These are phyloP conservation scores for Mycena venus DNA, from an alignment of 768 basidiomycete species.

Conservation along the genomic window DNA sequence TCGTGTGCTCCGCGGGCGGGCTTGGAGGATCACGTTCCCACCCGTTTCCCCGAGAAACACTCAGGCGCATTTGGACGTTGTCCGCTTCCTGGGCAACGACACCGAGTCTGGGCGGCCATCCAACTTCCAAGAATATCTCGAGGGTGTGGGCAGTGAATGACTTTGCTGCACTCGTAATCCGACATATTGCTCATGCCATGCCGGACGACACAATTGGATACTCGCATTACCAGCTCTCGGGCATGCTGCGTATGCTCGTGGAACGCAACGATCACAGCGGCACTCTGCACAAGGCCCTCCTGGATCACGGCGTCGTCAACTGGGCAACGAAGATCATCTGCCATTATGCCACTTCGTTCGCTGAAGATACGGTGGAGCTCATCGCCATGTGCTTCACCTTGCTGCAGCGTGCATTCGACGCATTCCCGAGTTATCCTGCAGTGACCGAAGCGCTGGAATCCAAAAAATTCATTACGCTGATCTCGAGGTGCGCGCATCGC, in stretches of 20 bases:
- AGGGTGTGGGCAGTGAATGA: constrained; percentile 15
- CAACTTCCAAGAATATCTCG: constrained; percentile 1
- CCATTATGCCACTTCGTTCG: neutral
- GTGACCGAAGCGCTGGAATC: constrained; percentile 10
- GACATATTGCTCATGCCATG: constrained; percentile 14
- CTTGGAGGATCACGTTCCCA: constrained; percentile 1
- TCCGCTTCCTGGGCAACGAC: constrained; percentile 3
- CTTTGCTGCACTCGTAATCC: constrained; percentile 6
- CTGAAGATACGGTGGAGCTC: neutral
- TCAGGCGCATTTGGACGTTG: constrained; percentile 3
- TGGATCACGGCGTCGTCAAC: neutral
- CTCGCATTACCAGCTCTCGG: neutral
- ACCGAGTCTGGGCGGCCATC: constrained; percentile 1
- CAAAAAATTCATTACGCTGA: constrained; percentile 2
- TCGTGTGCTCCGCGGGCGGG: neutral
- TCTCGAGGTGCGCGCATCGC: constrained; percentile 5
- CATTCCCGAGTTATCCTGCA: constrained; percentile 7
- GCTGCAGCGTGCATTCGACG: constrained; percentile 7
- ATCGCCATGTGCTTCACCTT: constrained; percentile 11
- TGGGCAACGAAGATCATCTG: neutral
- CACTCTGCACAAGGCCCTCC: constrained; percentile 1
- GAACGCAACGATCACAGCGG: constrained; percentile 4
- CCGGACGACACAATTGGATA: neutral
- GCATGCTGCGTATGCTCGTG: constrained; percentile 10
- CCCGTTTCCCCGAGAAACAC: neutral